Evolutionary conservation across 1,284 basidiomycete species (phyloP).

Genomic region (Fistulinella cinereoalba): DNA sequence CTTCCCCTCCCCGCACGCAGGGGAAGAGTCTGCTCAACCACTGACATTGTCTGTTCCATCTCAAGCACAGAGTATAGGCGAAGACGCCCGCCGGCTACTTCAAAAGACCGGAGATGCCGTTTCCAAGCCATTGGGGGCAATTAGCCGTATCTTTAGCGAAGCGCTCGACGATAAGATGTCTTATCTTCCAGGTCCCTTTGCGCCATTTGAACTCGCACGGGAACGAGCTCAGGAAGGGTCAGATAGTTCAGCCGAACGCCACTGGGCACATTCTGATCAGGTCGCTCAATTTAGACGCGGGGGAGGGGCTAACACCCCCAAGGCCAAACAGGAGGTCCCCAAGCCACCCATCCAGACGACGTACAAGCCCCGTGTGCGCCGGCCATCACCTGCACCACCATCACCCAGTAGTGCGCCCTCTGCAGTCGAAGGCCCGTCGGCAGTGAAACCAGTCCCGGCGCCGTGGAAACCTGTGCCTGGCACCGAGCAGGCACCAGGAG

Average conservation of each 20-base stretch:
- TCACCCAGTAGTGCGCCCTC: conserved; percentile 22
- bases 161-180: conserved; percentile 62
- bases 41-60: conserved; percentile 63
- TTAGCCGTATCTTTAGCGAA: conserved; percentile 82
- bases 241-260: conserved; percentile 13
- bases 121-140: conserved; percentile 82
- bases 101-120: conserved; percentile 88
- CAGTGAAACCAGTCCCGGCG: conserved; percentile 9
- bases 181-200: conserved; percentile 62
- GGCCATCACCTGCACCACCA: conserved; percentile 40
- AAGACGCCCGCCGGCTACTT: conserved; percentile 79
- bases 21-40: conserved; percentile 83
- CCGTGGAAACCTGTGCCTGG: conserved; percentile 33
- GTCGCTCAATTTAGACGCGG: conserved; percentile 25
- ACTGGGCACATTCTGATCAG: conserved; percentile 42
- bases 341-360: conserved; percentile 58
- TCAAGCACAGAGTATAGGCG: conserved; percentile 51
- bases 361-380: conserved; percentile 68
- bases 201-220: conserved; percentile 54
- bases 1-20: conserved; percentile 50
- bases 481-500: conserved; percentile 41
- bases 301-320: conserved; percentile 44
- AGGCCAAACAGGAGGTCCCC: conserved; percentile 22
- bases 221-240: conserved; percentile 37
- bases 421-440: conserved; percentile 49